phyloP scores from a whole-genome alignment of 1,284 basidiomycete genomes.

The Phlebopus sp. region DNA sequence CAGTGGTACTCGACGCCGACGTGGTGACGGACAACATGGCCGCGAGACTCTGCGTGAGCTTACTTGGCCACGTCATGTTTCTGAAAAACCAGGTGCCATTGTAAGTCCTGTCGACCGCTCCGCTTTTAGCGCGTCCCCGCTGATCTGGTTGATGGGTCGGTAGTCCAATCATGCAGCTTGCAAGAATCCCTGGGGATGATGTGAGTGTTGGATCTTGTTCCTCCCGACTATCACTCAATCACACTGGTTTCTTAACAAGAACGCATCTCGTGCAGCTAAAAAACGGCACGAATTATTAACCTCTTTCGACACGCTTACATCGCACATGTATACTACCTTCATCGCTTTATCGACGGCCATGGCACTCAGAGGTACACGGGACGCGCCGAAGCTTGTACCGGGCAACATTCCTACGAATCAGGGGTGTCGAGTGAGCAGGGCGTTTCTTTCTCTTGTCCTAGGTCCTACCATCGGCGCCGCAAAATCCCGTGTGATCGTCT shows the following conservation, averaged over 20 bases:
- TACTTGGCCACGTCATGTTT: slow-evolving; percentile 67
- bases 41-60: slow-evolving; percentile 53
- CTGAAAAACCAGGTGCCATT: slow-evolving; percentile 75
- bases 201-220: slow-evolving; percentile 12
- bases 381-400: background rate
- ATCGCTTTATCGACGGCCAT: slow-evolving; percentile 63
- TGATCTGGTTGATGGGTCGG: background rate
- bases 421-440: slow-evolving; percentile 16
- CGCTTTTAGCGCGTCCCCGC: background rate
- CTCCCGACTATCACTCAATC: background rate
- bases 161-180: slow-evolving; percentile 64
- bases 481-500: slow-evolving; percentile 57
- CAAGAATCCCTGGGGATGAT: slow-evolving; percentile 43
- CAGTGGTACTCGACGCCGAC: slow-evolving; percentile 48
- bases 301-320: slow-evolving; percentile 67
- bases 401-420: background rate
- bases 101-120: slow-evolving; percentile 39
- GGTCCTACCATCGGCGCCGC: slow-evolving; percentile 61
- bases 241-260: slow-evolving; percentile 21
- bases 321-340: slow-evolving; percentile 71
- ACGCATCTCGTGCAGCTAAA: slow-evolving; percentile 48
- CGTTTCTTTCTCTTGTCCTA: slow-evolving; percentile 58
- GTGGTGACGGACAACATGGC: slow-evolving; percentile 56
- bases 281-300: slow-evolving; percentile 57
- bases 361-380: slow-evolving; percentile 32